Conservation (phyloP, 1,284 basidiomycete genomes). For the Cerioporus squamosus region DNA sequence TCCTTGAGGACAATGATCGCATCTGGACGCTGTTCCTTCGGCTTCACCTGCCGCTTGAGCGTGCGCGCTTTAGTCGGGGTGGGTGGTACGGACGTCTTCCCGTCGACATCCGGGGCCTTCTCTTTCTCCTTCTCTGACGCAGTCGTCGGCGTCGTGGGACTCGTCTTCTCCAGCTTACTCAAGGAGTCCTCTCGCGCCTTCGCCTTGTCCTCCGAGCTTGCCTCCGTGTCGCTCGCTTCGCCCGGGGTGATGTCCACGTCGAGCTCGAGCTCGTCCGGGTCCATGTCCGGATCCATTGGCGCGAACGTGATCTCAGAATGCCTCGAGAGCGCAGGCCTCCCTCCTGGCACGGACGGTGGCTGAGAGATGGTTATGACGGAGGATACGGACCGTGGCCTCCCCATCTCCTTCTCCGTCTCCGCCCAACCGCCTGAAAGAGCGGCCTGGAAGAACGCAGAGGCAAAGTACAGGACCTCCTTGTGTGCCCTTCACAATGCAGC, state of each 20-base stretch:
- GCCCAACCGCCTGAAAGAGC: slow-evolving; percentile 82
- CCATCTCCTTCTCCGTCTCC: slow-evolving; percentile 66
- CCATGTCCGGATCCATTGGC: slow-evolving; percentile 56
- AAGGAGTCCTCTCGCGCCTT: slow-evolving; percentile 38
- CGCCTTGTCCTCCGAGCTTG: slow-evolving; percentile 30
- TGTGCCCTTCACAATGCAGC: slow-evolving; percentile 61
- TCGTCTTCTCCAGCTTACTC: slow-evolving; percentile 35
- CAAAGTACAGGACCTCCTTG: slow-evolving; percentile 83
- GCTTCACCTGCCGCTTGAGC: slow-evolving; percentile 3
- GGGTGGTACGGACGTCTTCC: slow-evolving; percentile 1
- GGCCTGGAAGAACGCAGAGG: slow-evolving; percentile 86
- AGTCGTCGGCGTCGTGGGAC: slow-evolving; percentile 17
- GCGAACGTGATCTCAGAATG: slow-evolving; percentile 60
- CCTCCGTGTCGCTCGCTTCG: slow-evolving; percentile 41
- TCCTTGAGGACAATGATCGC: slow-evolving; percentile 84
- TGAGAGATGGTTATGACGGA: slow-evolving; percentile 83
- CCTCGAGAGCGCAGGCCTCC: slow-evolving; percentile 43
- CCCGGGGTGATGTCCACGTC: slow-evolving; percentile 38
- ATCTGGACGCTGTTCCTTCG: slow-evolving; percentile 54
- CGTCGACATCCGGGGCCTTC: slow-evolving; percentile 18
- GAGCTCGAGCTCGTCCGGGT: slow-evolving; percentile 48
- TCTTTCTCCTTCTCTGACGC: slow-evolving; percentile 15
- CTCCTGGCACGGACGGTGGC: slow-evolving; percentile 58
- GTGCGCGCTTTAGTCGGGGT: neutral
- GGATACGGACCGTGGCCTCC: slow-evolving; percentile 73